Conservation (phyloP, 176 grass and related monocot genomes). For the Saccharum spontaneum region DNA sequence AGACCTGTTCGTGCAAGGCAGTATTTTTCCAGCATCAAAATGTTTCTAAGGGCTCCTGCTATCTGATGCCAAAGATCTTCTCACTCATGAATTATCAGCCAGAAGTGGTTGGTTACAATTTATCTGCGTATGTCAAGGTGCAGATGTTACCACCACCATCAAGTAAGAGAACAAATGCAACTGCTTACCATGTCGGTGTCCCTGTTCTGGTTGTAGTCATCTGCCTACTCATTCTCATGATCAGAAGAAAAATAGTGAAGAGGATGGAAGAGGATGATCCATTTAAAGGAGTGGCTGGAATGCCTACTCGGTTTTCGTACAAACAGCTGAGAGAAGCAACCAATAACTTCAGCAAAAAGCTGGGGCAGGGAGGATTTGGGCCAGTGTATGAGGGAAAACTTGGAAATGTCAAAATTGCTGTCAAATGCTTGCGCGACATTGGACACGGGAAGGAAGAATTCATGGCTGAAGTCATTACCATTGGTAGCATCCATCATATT, state of each 20-base stretch:
- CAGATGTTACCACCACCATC: constrained; percentile 41
- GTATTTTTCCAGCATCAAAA: constrained; percentile 51
- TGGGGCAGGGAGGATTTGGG: constrained; percentile 86
- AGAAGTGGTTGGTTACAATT: constrained; percentile 52
- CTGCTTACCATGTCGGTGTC: constrained; percentile 27
- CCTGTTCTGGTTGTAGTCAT: constrained; percentile 38
- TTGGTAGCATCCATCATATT: constrained; percentile 78
- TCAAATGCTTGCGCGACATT: constrained; percentile 66
- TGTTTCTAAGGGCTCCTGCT: constrained; percentile 57
- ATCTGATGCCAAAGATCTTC: constrained; percentile 55
- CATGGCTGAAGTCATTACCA: constrained; percentile 73
- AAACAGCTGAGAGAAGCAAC: constrained; percentile 70
- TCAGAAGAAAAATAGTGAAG: constrained; percentile 25
- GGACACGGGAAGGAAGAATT: constrained; percentile 80
- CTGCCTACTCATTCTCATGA: constrained; percentile 40
- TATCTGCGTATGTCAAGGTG: constrained; percentile 79
- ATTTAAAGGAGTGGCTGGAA: constrained; percentile 61
- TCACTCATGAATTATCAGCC: constrained; percentile 61
- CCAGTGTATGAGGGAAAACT: constrained; percentile 65
- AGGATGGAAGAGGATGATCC: constrained; percentile 56
- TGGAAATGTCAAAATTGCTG: constrained; percentile 50
- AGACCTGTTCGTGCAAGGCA: constrained; percentile 73
- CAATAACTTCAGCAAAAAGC: constrained; percentile 73
- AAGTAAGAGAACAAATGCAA: constrained; percentile 32
- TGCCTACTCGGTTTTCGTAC: constrained; percentile 70